Evolutionary conservation across 352 stramenopile genomes (phyloP), one percentile per base, ranked within the genome.

Genomic region (Globisporangium nagaii): DNA sequence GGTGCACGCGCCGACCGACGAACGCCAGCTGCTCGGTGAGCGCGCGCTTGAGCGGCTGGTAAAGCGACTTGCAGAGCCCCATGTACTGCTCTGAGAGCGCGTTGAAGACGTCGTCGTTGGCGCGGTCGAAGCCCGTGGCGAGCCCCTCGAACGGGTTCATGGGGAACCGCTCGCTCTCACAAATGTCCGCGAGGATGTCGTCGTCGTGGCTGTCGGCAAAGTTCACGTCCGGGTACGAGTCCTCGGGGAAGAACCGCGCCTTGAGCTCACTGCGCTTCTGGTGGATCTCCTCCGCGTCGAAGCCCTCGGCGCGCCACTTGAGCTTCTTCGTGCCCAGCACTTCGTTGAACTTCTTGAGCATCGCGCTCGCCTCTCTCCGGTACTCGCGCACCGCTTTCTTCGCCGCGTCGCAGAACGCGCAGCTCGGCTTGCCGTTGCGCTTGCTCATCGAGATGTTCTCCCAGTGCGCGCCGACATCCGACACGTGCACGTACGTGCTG

Each of bases 21-120:
- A 71, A 40, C 3, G 42, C 55, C 17, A 66, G 37, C 5, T 49
- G 35, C 19, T 65, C 40, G 2, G 41, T 42, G 13, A 83, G 41
- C 2, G 39, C 53, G n/a, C 60, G 43, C 43, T 77, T 71, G 30
- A 83, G 42, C 2, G 69, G 70, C 56, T 65, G 66, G 37, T 71
- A 71, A 9, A 78, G 65, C 22, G 62, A 53, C 28, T 63, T 24
- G 19, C 70, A 80, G 27, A 83, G 24, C 34, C 64, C 56, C 13
- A 72, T 61, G 35, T 53, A 71, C 55, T 79, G 62, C 17, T 73
- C 58, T 3, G 70, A 62, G 17, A 83, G 46, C 5, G 70, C 70
- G 34, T 79, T 69, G 54, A 76, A 83, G 25, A 80, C 62, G 31
- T 83, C 73, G 49, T 83, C 73, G 46, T 76, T 74, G 27, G 70